Evolutionary conservation across 2,329 filamentous ascomycete genomes (phyloP), one percentile per base, ranked within the genome.

Genomic region (Scortechinia acanthostroma): DNA sequence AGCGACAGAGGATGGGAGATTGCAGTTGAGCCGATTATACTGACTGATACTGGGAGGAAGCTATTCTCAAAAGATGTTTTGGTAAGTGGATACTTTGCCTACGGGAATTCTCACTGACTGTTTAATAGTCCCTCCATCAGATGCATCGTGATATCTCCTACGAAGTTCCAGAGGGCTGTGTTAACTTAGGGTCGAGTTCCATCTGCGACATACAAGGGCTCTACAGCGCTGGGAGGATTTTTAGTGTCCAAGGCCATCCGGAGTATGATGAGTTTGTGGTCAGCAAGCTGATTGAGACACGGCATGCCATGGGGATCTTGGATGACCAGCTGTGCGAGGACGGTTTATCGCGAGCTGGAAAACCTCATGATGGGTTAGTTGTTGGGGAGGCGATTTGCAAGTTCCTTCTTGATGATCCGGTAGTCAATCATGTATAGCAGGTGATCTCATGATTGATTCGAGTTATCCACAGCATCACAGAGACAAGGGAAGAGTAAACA

Each of bases 231-330:
- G 53, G 57, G 2, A 53, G 53, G 2, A 56, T 69, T 42, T 55
- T 73, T 20, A 64, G 65, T 2, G 60, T 73, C 1, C 70, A 73
- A 45, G 70, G 67, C n/a, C 70, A 73, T 44, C 70, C 70, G 3
- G 70, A 73, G 45, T 72, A 68, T 47, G 65, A 60, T 2, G 52
- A 55, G 17, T 56, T 61, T 14, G 65, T 65, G 45, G 67, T 71
- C 50, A 57, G 60, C 1, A 58, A 62, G 44, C 53, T 60, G 4
- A 19, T 59, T n/a, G 35, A 53, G 22, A 40, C 45, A 1, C 46
- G 57, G 10, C 51, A 59, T 42, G 44, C 47, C 1, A 43, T 30
- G 23, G 55, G 55, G 1, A 25, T 55, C 2, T 58, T 60, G 19
- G 46, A 49, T 16, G 54, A 55, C 28, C 46, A 50, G 28, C 13